Evolutionary conservation across 164 flowering plant genomes (phyloP).

Genomic region (Buxus sempervirens): DNA sequence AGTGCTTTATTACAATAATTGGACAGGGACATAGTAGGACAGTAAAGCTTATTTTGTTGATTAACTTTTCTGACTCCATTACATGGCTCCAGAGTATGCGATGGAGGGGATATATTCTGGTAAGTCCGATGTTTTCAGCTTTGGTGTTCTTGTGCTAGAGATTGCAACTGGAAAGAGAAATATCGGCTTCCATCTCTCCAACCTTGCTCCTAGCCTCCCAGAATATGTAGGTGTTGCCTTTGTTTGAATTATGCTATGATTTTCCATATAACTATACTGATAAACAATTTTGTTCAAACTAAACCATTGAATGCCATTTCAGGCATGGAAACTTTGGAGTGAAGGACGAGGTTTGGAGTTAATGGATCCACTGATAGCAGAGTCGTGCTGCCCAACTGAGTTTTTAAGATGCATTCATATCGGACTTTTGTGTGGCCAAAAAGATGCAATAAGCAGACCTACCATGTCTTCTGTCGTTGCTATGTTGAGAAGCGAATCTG

Average conservation of each 20-base stretch:
- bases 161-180: conserved; percentile 24
- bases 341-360: conserved; percentile 18
- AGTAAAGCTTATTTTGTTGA: too few species aligned
- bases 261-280: too few species aligned
- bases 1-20: too few species aligned
- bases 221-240: conserved; percentile 31
- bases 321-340: conserved; percentile 31
- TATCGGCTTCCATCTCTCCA: conserved; percentile 3
- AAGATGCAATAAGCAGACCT: conserved; percentile 20
- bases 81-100: conserved; percentile 33
- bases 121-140: conserved; percentile 28
- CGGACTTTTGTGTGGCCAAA: conserved; percentile 34
- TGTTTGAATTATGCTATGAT: too few species aligned
- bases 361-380: conserved; percentile 15
- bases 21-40: too few species aligned
- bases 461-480: conserved; percentile 23
- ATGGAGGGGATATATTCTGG: conserved; percentile 26
- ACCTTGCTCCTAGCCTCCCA: conserved; percentile 10
- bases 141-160: conserved; percentile 27
- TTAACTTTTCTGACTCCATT: too few species aligned
- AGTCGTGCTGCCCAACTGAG: conserved; percentile 1
- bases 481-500: conserved; percentile 19
- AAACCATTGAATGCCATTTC: too few species aligned
- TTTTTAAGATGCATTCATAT: conserved; percentile 21
- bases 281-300: too few species aligned